phyloP scores from a whole-genome alignment of 2,329 filamentous ascomycete genomes.

The Epichloe gansuensis region DNA sequence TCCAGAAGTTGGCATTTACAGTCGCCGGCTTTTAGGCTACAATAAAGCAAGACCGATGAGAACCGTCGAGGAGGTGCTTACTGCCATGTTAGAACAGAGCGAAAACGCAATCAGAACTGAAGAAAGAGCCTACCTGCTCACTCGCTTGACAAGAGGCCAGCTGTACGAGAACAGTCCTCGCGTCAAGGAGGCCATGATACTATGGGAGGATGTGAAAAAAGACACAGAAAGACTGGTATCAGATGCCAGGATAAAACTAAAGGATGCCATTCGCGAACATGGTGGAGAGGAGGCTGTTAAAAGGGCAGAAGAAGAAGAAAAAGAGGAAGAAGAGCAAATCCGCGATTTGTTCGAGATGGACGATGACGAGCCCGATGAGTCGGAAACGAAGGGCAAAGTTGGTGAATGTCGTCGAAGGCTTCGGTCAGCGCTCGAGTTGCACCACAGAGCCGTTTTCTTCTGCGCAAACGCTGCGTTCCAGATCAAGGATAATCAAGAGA shows the following conservation, averaged over 20 bases:
- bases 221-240: conserved; percentile 40
- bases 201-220: conserved; percentile 51
- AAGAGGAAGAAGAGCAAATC: conserved; percentile 2
- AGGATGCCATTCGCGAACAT: conserved; percentile 30
- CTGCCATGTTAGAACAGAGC: conserved; percentile 82
- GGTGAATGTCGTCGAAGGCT: conserved; percentile 50
- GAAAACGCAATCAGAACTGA: conserved; percentile 53
- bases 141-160: conserved; percentile 59
- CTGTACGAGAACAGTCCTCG: conserved; percentile 62
- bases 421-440: conserved; percentile 60
- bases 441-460: conserved; percentile 77
- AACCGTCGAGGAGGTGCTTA: conserved; percentile 75
- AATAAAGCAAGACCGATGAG: conserved; percentile 54
- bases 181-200: conserved; percentile 51
- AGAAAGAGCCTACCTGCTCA: conserved; percentile 52
- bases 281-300: conserved; percentile 1
- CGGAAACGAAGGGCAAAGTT: conserved; percentile 29
- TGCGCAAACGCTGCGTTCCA: conserved; percentile 74
- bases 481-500: conserved; percentile 56
- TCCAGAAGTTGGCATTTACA: conserved; percentile 62
- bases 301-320: conserved; percentile 3
- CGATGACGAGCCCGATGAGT: conserved; percentile 23
- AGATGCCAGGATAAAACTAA: conserved; percentile 51
- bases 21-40: conserved; percentile 49
- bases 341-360: conserved; percentile 17